phyloP scores from a whole-genome alignment of 345 rosid genomes.

The Populus alba region DNA sequence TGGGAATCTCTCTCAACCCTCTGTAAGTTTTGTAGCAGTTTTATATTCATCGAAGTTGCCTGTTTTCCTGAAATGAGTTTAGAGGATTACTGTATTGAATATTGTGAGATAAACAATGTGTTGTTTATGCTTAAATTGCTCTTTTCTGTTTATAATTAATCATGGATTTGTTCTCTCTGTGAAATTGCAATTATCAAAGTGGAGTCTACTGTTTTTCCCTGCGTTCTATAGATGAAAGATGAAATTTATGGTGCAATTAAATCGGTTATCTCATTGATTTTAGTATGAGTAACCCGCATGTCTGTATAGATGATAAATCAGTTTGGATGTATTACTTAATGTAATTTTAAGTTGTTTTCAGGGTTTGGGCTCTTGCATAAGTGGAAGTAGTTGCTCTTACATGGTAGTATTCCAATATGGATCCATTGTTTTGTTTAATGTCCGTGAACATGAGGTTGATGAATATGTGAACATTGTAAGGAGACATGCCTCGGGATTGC shows the following conservation, averaged over 20 bases:
- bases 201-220: background rate
- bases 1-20: slow-evolving; percentile 50
- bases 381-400: slow-evolving; percentile 75
- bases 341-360: slow-evolving; percentile 28
- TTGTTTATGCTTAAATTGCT: background rate
- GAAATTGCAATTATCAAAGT: background rate
- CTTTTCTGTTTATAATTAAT: background rate
- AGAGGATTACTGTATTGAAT: background rate
- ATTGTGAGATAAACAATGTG: background rate
- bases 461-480: slow-evolving; percentile 78
- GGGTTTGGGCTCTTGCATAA: slow-evolving; percentile 61
- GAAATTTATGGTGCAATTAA: background rate
- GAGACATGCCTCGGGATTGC: slow-evolving; percentile 83
- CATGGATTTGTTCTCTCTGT: background rate
- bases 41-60: background rate
- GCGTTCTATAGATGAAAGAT: background rate
- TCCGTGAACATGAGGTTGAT: slow-evolving; percentile 75
- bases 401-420: slow-evolving; percentile 94
- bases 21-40: slow-evolving; percentile 43
- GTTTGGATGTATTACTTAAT: slow-evolving; percentile 7
- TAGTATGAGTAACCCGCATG: background rate
- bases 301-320: background rate
- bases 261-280: background rate
- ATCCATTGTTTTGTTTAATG: slow-evolving; percentile 87
- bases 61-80: background rate